Conservation (phyloP, 805 yeast genomes). For the Kazachstania africana region DNA sequence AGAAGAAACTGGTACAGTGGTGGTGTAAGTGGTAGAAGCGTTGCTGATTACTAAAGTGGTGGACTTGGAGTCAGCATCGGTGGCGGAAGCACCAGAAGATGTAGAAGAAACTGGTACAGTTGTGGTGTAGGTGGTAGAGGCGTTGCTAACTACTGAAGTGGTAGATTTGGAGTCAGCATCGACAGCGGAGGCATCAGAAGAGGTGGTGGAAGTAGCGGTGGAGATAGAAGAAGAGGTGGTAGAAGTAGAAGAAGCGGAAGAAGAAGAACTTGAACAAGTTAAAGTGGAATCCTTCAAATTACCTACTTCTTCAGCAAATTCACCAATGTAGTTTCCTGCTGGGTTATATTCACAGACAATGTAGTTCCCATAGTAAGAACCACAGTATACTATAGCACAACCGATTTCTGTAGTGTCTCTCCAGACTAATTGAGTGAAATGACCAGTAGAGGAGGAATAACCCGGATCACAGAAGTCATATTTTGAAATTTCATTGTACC, state of each 20-base stretch:
- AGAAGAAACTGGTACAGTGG: background rate
- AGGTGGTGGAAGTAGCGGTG: background rate
- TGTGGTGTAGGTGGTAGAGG: conserved; percentile 1
- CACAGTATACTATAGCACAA: conserved; percentile 57
- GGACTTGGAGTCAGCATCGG: background rate
- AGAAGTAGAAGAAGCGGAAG: background rate
- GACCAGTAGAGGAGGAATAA: conserved; percentile 40
- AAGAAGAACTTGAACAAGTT: background rate
- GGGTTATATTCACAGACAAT: conserved; percentile 66
- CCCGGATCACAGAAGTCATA: conserved; percentile 43
- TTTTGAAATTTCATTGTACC: conserved; percentile 54
- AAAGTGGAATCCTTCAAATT: conserved; percentile 2
- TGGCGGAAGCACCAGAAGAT: background rate
- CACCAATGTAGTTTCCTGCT: conserved; percentile 56
- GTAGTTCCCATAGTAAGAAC: conserved; percentile 42
- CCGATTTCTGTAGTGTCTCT: conserved; percentile 49
- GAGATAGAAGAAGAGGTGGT: background rate
- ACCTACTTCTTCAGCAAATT: conserved; percentile 30
- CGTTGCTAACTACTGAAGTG: background rate
- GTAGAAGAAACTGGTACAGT: background rate
- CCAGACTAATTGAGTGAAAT: conserved; percentile 74
- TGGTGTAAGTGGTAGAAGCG: conserved; percentile 1
- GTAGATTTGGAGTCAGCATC: background rate
- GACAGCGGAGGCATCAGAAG: background rate
- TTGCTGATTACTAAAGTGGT: background rate